These are phyloP conservation scores for Phytophthora meadii DNA, from an alignment of 352 stramenopile species.

Conservation along the genomic window DNA sequence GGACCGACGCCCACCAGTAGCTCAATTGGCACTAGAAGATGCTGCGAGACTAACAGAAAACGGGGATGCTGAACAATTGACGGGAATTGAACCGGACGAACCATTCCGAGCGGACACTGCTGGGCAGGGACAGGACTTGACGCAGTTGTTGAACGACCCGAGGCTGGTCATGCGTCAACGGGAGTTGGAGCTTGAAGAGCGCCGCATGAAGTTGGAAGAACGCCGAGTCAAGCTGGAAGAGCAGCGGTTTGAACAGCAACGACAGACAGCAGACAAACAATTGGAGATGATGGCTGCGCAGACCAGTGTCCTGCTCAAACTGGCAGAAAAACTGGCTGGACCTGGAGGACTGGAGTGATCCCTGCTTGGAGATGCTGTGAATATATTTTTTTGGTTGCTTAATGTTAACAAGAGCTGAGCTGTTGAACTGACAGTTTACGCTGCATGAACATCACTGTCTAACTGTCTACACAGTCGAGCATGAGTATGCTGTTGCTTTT, in stretches of 20 bases:
- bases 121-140: slow-evolving; percentile 7
- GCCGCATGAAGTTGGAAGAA: slow-evolving; percentile 24
- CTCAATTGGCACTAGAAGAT: slow-evolving; percentile 23
- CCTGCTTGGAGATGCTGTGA: background rate
- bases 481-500: slow-evolving; percentile 51
- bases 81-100: no score
- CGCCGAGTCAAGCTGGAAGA: slow-evolving; percentile 33
- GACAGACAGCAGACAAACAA: slow-evolving; percentile 30
- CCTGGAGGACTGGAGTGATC: slow-evolving; percentile 1
- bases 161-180: slow-evolving; percentile 28
- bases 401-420: background rate
- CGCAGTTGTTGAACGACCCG: slow-evolving; percentile 28
- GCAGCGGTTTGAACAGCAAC: slow-evolving; percentile 34
- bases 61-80: background rate
- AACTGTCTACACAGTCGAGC: slow-evolving; percentile 19
- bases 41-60: slow-evolving; percentile 16
- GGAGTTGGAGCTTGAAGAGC: slow-evolving; percentile 31
- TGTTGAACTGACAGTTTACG: background rate
- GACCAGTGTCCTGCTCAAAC: slow-evolving; percentile 34
- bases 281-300: slow-evolving; percentile 39
- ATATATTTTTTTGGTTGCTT: slow-evolving; percentile 16
- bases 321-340: slow-evolving; percentile 28
- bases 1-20: slow-evolving; percentile 10
- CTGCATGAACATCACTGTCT: slow-evolving; percentile 19
- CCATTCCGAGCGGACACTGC: no score